A percentile compares a stretch with the other conserved stretches of the same genome.
phyloP scores from a whole-genome alignment of 1,139 yeast genomes.

The Kodamaea derodonti region DNA sequence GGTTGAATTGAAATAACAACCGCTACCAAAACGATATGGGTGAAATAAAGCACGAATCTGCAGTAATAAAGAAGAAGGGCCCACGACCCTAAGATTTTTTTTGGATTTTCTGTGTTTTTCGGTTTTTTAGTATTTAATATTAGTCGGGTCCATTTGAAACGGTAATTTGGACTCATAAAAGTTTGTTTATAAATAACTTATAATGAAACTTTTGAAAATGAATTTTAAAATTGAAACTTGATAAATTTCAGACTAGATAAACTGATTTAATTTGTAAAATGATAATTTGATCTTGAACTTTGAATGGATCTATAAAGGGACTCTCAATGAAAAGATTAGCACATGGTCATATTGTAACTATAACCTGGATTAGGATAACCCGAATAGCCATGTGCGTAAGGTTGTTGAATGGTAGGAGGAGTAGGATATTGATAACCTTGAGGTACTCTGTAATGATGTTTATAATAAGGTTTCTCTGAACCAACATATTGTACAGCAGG shows the following conservation, averaged over 20 bases:
- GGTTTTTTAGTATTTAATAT: not conserved
- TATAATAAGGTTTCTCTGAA: conserved; percentile 1
- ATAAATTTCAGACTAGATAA: too few species aligned
- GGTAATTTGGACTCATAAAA: too few species aligned
- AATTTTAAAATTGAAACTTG: too few species aligned
- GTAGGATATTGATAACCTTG: conserved; percentile 5
- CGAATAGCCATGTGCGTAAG: conserved; percentile 18
- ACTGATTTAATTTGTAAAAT: too few species aligned
- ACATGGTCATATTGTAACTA: conserved; percentile 32
- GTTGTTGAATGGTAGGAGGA: conserved; percentile 3
- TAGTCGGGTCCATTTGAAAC: not conserved
- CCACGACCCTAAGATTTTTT: not conserved
- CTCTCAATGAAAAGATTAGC: conserved; percentile 13
- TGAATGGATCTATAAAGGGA: not conserved
- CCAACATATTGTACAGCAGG: conserved; percentile 13
- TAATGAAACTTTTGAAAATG: too few species aligned
- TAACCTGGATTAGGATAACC: conserved; percentile 42
- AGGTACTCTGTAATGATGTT: not conserved
- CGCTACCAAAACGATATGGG: not conserved
- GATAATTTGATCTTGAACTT: too few species aligned
- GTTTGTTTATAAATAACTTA: too few species aligned
- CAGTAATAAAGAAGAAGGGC: too few species aligned
- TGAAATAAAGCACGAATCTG: not conserved
- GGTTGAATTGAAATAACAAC: not conserved
- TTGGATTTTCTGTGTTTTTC: conserved; percentile 1